Evolutionary conservation across 371 early-diverging fungal species (phyloP).

Genomic region (Mucor mucedo): DNA sequence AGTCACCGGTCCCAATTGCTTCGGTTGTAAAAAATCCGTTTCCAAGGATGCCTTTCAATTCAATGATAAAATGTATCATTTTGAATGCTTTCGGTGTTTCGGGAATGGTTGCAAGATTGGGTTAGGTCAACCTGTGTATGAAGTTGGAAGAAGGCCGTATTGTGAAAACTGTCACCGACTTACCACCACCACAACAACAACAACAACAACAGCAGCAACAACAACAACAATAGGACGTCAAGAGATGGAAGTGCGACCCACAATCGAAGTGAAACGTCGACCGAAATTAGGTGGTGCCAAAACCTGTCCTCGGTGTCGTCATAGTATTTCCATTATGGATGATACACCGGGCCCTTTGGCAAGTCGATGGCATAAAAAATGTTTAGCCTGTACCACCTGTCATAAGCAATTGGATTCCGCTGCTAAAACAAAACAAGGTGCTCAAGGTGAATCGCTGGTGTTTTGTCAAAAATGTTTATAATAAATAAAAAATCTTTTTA

Average conservation of each 20-base stretch:
- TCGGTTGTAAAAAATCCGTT: conserved; percentile 18
- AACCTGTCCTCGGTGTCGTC: conserved; percentile 57
- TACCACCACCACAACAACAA: background rate
- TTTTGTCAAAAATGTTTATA: conserved; percentile 50
- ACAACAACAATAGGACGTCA: no score
- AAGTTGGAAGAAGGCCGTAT: conserved; percentile 17
- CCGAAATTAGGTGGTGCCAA: conserved; percentile 62
- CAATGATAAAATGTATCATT: conserved; percentile 24
- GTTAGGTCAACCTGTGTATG: conserved; percentile 23
- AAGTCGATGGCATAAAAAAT: conserved; percentile 68
- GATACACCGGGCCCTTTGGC: conserved; percentile 61
- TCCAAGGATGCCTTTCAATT: conserved; percentile 20
- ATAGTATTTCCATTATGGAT: conserved; percentile 60
- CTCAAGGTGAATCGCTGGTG: conserved; percentile 39
- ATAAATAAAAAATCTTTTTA: background rate
- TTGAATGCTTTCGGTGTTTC: conserved; percentile 25
- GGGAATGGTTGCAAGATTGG: conserved; percentile 37
- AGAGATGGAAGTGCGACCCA: no score
- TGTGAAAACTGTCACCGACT: conserved; percentile 15
- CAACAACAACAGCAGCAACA: no score
- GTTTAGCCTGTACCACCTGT: conserved; percentile 57
- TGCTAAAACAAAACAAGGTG: conserved; percentile 52
- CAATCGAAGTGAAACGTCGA: conserved; percentile 22
- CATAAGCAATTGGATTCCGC: conserved; percentile 63
- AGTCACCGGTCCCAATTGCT: background rate